Evolutionary conservation across 768 basidiomycete species (phyloP).

Genomic region (Exsudoporus frostii): DNA sequence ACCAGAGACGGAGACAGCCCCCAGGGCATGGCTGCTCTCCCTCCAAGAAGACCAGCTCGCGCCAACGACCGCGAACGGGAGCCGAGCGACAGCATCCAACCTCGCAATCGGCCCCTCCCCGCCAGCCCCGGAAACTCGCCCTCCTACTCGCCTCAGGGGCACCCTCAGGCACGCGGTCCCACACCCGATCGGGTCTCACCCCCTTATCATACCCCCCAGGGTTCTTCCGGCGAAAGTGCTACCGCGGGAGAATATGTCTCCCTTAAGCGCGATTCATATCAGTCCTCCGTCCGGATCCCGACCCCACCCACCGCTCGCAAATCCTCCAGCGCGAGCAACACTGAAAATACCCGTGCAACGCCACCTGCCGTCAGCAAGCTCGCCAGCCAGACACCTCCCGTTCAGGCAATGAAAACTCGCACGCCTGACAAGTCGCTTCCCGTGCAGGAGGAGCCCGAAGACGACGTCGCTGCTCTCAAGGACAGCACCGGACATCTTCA

Average conservation of each 20-base stretch:
- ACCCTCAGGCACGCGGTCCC: slow-evolving; percentile 39
- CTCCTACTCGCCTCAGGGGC: slow-evolving; percentile 42
- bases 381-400: slow-evolving; percentile 53
- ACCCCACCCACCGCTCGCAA: slow-evolving; percentile 31
- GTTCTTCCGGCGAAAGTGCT: slow-evolving; percentile 43
- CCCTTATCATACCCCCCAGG: slow-evolving; percentile 46
- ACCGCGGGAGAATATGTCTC: slow-evolving; percentile 42
- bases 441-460: slow-evolving; percentile 74
- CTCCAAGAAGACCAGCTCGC: slow-evolving; percentile 21
- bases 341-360: slow-evolving; percentile 27
- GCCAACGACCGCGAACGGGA: slow-evolving; percentile 34
- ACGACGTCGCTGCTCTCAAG: slow-evolving; percentile 45
- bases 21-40: slow-evolving; percentile 24
- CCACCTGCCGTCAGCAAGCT: slow-evolving; percentile 38
- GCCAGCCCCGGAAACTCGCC: slow-evolving; percentile 35
- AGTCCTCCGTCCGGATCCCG: slow-evolving; percentile 26
- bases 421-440: slow-evolving; percentile 73
- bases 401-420: slow-evolving; percentile 50
- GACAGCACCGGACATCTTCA: slow-evolving; percentile 38
- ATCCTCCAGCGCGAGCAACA: slow-evolving; percentile 15
- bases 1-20: slow-evolving; percentile 49
- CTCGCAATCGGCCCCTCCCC: slow-evolving; percentile 28
- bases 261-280: slow-evolving; percentile 43
- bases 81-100: slow-evolving; percentile 24
- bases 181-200: slow-evolving; percentile 56